Evolutionary conservation across 164 flowering plant species (phyloP), one percentile per base, ranked within the genome.

Genomic region (Brasenia schreberi): DNA sequence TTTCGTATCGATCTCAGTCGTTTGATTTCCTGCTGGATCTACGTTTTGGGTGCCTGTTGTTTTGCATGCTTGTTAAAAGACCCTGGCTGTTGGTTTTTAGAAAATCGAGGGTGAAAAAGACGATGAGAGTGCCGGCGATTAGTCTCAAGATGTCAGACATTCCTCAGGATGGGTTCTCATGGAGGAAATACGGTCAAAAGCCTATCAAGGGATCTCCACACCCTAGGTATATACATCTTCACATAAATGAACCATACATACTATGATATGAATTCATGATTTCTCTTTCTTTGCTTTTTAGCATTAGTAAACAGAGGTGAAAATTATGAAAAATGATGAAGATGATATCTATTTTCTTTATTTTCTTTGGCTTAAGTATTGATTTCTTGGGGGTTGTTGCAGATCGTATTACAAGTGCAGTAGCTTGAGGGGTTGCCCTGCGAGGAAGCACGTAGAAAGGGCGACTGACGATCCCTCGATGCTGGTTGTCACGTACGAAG

Each of bases 321-420:
- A 33, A 4, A 33, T 33, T 33, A 58, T 58, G 4, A 12, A 2
- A 12, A 18, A 58, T 14, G 16, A 1, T 58, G 60, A 58, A 58
- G 18, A 58, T 60, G 19, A 1, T 61, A 18, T n/a, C 18, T n/a
- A 0, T 61, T 61, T 61, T 61, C 5, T 61, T 11, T 58, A 58
- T 58, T 11, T 11, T 18, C 63, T 18, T 61, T 18, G 63, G 63
- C 2, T 18, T 61, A 7, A 12, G 19, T 61, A 18, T 61, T 61
- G n/a, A 10, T 61, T 61, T n/a, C 27, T 61, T 61, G 63, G 19
- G 63, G 23, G 18, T 43, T 5, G 23, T 42, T 52, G 62, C 88
- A 90, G 98, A 77, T 96, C 96, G 0, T 92, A 92, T 67, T 92
- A 92, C 83, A 92, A 92, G 82, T 92, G 98, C 78, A 90, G 96